Conservation (phyloP, 495 filamentous ascomycete genomes). For the Trichoderma reesei region DNA sequence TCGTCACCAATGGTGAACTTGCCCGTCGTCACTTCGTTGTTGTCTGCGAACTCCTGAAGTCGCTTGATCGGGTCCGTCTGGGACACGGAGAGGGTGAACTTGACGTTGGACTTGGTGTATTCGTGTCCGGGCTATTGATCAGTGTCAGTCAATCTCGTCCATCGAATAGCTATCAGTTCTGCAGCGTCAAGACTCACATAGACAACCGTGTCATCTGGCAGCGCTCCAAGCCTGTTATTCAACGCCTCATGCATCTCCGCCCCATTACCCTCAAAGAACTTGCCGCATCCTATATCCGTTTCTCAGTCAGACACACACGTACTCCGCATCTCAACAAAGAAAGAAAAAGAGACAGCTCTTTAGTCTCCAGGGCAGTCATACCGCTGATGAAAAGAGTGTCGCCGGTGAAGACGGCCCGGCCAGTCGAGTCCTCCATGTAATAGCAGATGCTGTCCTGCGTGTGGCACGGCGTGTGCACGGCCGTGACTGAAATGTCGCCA, state of each 20-base stretch:
- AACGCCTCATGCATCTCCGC: conserved; percentile 82
- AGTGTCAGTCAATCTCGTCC: conserved; percentile 1
- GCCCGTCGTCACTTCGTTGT: conserved; percentile 81
- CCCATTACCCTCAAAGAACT: conserved; percentile 90
- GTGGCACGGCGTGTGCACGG: conserved; percentile 93
- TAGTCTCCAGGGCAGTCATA: conserved; percentile 21
- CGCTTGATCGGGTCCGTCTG: conserved; percentile 67
- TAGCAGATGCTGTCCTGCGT: conserved; percentile 97
- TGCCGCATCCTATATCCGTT: conserved; percentile 68
- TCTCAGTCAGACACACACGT: neutral
- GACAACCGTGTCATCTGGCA: conserved; percentile 90
- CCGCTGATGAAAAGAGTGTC: conserved; percentile 94
- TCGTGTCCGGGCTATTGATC: conserved; percentile 76
- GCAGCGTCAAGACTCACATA: conserved; percentile 49
- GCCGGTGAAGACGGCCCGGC: conserved; percentile 85
- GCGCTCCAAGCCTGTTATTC: conserved; percentile 67
- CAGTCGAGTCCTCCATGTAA: conserved; percentile 66
- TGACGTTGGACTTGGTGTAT: conserved; percentile 90
- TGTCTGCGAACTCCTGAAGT: conserved; percentile 63
- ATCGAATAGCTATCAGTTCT: no score
- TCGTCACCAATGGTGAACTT: conserved; percentile 97
- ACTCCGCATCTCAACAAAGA: neutral
- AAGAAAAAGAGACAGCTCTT: no score
- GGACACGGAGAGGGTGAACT: conserved; percentile 67
- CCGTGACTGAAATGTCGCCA: conserved; percentile 76